Evolutionary conservation across 768 basidiomycete species (phyloP).

Genomic region (Cytidiella melzeri): DNA sequence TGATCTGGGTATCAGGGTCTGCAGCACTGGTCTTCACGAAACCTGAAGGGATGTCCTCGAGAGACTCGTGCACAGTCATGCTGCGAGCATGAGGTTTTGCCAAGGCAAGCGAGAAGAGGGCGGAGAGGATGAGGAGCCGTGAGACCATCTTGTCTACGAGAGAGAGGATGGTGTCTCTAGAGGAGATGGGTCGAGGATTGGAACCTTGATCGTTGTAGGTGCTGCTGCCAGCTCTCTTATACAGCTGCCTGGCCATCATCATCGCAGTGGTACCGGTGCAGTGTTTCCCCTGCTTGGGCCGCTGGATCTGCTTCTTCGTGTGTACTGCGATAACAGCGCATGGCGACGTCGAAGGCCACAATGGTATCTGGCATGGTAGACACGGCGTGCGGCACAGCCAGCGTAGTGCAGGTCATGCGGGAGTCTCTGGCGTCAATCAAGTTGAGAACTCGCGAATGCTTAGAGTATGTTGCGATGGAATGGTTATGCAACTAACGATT

Average conservation of each 20-base stretch:
- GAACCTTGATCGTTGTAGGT: neutral
- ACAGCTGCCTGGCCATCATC: too few relatives aligned
- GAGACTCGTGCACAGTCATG: slow-evolving; percentile 15
- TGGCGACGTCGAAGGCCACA: neutral
- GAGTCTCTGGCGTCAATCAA: too few relatives aligned
- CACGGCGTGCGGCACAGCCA: too few relatives aligned
- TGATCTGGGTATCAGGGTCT: slow-evolving; percentile 15
- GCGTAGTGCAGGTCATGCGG: too few relatives aligned
- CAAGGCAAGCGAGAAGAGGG: slow-evolving; percentile 6
- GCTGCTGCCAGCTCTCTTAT: neutral
- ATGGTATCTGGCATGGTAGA: too few relatives aligned
- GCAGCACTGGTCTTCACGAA: slow-evolving; percentile 15
- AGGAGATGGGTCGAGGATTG: neutral
- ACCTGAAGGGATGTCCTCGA: slow-evolving; percentile 6
- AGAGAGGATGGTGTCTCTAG: neutral
- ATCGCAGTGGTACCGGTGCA: too few relatives aligned
- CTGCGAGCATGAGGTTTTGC: slow-evolving; percentile 6
- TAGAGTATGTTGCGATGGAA: too few relatives aligned
- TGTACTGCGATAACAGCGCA: neutral
- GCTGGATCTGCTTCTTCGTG: neutral
- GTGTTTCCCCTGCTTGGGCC: neutral
- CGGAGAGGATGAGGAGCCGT: slow-evolving; percentile 1
- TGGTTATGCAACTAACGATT: too few relatives aligned
- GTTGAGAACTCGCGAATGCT: too few relatives aligned
- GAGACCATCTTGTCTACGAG: slow-evolving; percentile 7